Base-by-base conservation (phyloP, 2,329 filamentous ascomycete species). In the Zopfia rhizophila region DNA sequence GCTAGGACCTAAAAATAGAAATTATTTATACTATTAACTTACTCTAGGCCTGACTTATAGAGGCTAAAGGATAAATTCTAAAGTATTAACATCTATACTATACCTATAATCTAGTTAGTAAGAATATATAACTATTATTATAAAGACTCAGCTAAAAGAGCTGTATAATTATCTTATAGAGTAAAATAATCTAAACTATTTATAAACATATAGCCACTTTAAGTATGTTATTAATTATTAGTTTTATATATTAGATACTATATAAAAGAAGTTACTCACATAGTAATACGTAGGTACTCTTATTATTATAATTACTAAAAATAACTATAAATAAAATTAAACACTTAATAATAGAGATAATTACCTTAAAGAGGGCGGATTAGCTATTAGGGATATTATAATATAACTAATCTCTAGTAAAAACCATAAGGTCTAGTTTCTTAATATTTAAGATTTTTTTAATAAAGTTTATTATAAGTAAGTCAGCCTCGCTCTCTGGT, bases 281-380 rank as follows among this genome's bases (percentile, higher is more conserved):
- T 38, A 55, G 50, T 21, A 49, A 48, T 38, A 51, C 55, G 31
- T 54, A 46, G 18, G 18, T 51, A 33, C 86, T 85, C 76, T 97
- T 91, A 63, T 96, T 91, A 64, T 97, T 92, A 70, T 97, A 92
- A 69, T 97, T 97, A 42, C 92, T 92, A 65, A 96, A 96, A 49
- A 97, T 96, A 41, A 86, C 86, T 13, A 90, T 89, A 63, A 92
- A 96, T 0, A 92, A 92, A 21, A 97, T 89, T 61, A 89, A 89
- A 66, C 88, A 88, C 66, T 89, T 84, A 53, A 91, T 88, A 39
- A 97, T 82, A 14, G 94, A 78, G 36, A 90, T 85, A 3, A 89
- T 88, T 61, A 90, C 89, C 73, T 97, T 97, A 78, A 93, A 95
- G 47, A 97, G 89, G 19, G 91, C 88, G 38, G 28, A 70, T 81